Conservation (phyloP, 1,139 yeast species). For the Meyerozyma sp. region DNA sequence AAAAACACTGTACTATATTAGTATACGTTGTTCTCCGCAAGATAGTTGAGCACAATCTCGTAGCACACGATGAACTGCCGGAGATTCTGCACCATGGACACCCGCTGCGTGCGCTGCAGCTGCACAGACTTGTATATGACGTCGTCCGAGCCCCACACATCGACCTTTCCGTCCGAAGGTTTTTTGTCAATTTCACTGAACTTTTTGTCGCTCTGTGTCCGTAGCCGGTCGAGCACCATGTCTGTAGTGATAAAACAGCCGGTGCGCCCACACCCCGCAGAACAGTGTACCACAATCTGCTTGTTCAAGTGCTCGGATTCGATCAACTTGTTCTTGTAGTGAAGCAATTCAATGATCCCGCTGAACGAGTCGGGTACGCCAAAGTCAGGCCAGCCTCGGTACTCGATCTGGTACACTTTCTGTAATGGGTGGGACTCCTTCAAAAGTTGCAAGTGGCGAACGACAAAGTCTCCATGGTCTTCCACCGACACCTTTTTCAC, state of each 20-base stretch:
- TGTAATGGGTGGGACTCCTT: slow-evolving; percentile 3
- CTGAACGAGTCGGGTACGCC: slow-evolving; percentile 57
- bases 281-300: slow-evolving; percentile 24
- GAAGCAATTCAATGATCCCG: slow-evolving; percentile 49
- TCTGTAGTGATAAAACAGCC: slow-evolving; percentile 16
- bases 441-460: not conserved
- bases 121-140: slow-evolving; percentile 32
- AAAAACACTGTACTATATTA: not conserved
- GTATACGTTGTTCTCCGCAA: slow-evolving; percentile 1
- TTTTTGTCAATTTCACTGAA: too few relatives aligned
- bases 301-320: slow-evolving; percentile 13
- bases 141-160: slow-evolving; percentile 14
- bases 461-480: not conserved
- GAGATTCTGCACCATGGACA: slow-evolving; percentile 44
- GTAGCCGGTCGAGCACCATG: slow-evolving; percentile 7
- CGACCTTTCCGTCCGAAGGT: slow-evolving; percentile 1
- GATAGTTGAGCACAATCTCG: slow-evolving; percentile 30
- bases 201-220: not conserved
- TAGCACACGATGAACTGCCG: slow-evolving; percentile 42
- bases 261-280: slow-evolving; percentile 15
- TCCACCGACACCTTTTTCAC: not conserved
- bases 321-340: slow-evolving; percentile 39
- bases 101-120: slow-evolving; percentile 37
- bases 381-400: slow-evolving; percentile 76
- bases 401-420: slow-evolving; percentile 60